These are phyloP conservation scores for Chlamydomonas incerta DNA, from an alignment of 139 green algal species.

Conservation along the genomic window DNA sequence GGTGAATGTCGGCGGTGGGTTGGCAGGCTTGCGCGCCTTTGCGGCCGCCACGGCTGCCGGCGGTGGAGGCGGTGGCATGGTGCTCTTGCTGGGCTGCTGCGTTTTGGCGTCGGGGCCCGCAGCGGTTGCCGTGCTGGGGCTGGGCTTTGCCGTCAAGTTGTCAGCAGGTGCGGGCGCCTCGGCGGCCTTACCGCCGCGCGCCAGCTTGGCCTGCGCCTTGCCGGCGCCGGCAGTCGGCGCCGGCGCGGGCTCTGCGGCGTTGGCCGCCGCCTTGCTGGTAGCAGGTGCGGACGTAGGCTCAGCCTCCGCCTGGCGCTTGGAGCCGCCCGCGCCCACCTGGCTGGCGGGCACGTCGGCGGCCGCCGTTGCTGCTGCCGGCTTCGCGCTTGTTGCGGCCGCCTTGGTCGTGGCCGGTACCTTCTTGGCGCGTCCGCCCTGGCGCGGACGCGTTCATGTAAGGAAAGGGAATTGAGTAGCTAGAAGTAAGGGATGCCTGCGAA, in stretches of 20 bases:
- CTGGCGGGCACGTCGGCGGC: not conserved
- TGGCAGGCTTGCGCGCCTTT: not conserved
- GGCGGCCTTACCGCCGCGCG: not conserved
- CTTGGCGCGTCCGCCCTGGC: too few species aligned
- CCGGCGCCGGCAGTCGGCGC: too few species aligned
- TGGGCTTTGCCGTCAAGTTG: not conserved
- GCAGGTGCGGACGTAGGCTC: not conserved
- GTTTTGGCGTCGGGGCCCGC: not conserved
- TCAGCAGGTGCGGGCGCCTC: not conserved
- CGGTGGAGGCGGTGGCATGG: constrained; percentile 16
- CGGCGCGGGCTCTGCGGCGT: too few species aligned
- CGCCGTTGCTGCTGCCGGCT: too few species aligned
- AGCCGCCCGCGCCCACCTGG: not conserved
- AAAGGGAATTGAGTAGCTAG: too few species aligned
- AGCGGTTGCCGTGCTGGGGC: not conserved
- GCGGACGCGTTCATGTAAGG: too few species aligned
- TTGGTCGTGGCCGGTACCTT: not conserved
- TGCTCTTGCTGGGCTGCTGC: not conserved
- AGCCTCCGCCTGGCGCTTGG: not conserved
- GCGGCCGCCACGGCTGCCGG: not conserved
- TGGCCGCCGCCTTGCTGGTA: too few species aligned
- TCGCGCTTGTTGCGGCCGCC: too few species aligned
- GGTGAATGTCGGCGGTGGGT: not conserved
- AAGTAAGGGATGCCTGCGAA: too few species aligned
- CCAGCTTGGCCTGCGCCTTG: too few species aligned